These are phyloP conservation scores for Porogramme epimiltina DNA, from an alignment of 1,284 basidiomycete genomes.

Conservation along the genomic window DNA sequence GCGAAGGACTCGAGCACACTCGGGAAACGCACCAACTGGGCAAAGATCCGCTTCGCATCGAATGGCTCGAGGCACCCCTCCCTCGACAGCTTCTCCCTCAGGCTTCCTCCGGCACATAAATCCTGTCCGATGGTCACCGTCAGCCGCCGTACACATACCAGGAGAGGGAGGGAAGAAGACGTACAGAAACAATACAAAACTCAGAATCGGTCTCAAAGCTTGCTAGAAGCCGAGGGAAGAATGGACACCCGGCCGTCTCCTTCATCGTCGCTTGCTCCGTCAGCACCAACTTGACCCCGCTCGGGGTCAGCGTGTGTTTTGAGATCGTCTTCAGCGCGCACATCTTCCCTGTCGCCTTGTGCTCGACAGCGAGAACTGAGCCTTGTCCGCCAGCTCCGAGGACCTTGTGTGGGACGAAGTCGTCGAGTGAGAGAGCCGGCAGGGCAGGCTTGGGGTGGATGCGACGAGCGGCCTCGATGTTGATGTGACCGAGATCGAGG, in stretches of 20 bases:
- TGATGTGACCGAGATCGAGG: constrained; percentile 10
- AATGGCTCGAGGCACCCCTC: constrained; percentile 4
- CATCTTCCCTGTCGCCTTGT: constrained; percentile 13
- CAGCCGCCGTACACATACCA: not conserved
- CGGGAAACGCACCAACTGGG: constrained; percentile 26
- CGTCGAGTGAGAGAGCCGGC: constrained; percentile 4
- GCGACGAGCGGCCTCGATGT: constrained; percentile 9
- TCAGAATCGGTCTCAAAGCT: constrained; percentile 30
- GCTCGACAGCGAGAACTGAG: constrained; percentile 25
- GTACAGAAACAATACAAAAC: constrained; percentile 29
- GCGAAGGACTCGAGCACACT: constrained; percentile 35
- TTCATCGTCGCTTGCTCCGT: constrained; percentile 16
- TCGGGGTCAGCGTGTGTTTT: constrained; percentile 13
- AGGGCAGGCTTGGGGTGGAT: not conserved
- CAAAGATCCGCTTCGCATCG: constrained; percentile 18
- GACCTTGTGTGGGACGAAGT: constrained; percentile 21
- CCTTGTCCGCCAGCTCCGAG: constrained; percentile 30
- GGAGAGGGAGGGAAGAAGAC: constrained; percentile 2
- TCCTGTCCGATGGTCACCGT: constrained; percentile 12
- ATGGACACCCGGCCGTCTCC: constrained; percentile 14
- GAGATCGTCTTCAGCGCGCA: constrained; percentile 28
- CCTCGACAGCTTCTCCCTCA: constrained; percentile 17
- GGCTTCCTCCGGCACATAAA: constrained; percentile 22
- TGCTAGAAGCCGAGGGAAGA: constrained; percentile 18
- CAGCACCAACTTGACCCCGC: constrained; percentile 7